Conservation (phyloP, 2,329 filamentous ascomycete genomes). For the Ophiocordyceps robertsii region DNA sequence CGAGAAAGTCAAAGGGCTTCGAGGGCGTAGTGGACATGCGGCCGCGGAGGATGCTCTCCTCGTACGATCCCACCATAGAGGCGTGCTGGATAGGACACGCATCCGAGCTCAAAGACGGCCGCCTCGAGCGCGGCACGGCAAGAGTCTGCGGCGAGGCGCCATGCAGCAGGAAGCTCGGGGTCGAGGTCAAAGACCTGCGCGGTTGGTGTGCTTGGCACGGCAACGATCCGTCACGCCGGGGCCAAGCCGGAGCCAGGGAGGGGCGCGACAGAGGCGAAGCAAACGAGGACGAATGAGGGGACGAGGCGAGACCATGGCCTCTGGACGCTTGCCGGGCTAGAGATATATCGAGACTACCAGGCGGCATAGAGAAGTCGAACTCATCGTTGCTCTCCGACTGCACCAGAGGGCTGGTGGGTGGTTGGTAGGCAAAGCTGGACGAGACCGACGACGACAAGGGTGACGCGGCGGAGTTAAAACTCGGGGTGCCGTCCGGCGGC, state of each 20-base stretch:
- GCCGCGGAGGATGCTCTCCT: constrained; percentile 88
- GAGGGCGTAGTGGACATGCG: constrained; percentile 96
- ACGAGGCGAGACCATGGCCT: constrained; percentile 60
- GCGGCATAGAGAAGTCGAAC: constrained; percentile 39
- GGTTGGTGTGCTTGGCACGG: constrained; percentile 71
- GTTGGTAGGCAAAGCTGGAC: constrained; percentile 70
- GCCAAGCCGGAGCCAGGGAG: constrained; percentile 10
- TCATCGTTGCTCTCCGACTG: constrained; percentile 80
- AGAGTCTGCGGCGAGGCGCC: constrained; percentile 36
- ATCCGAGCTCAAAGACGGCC: constrained; percentile 62
- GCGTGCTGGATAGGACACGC: constrained; percentile 71
- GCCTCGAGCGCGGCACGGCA: constrained; percentile 38
- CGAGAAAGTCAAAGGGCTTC: constrained; percentile 81
- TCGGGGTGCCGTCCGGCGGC: constrained; percentile 18
- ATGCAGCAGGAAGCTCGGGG: constrained; percentile 25
- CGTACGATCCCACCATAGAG: constrained; percentile 94
- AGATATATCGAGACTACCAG: constrained; percentile 36
- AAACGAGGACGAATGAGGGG: constrained; percentile 26
- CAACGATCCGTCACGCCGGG: constrained; percentile 41
- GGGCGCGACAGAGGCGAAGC: constrained; percentile 23
- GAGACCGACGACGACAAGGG: constrained; percentile 60
- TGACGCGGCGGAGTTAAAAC: constrained; percentile 35
- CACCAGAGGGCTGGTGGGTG: constrained; percentile 84
- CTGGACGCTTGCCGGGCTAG: constrained; percentile 29
- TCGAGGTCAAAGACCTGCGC: constrained; percentile 57